Evolutionary conservation across 441 rosid genomes (phyloP).

Genomic region (Kokia cookei): DNA sequence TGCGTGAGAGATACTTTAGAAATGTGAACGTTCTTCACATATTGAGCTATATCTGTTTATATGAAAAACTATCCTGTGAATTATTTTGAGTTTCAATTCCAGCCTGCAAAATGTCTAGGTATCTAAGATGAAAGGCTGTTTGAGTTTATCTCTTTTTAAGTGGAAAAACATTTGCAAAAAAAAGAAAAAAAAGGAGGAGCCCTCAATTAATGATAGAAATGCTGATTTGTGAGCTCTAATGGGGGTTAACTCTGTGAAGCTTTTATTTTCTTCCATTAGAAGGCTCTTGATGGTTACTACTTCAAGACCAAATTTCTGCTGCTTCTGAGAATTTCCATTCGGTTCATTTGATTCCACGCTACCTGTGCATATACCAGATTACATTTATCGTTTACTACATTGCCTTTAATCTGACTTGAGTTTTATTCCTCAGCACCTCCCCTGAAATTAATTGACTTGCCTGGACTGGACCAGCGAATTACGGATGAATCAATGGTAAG

Average conservation of each 20-base stretch:
- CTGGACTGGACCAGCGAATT: constrained; percentile 67
- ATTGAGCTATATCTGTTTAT: background rate
- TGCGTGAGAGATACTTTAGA: background rate
- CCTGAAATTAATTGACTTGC: constrained; percentile 62
- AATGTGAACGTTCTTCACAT: background rate
- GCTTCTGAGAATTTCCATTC: background rate
- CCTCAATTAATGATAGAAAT: background rate
- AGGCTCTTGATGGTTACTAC: background rate
- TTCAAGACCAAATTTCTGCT: background rate
- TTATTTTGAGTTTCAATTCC: background rate
- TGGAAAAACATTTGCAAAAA: background rate
- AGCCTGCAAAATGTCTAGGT: background rate
- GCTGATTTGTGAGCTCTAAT: background rate
- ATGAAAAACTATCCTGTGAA: background rate
- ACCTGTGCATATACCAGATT: background rate
- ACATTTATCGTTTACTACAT: background rate
- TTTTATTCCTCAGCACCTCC: constrained; percentile 52
- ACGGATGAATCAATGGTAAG: constrained; percentile 62
- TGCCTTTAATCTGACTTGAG: background rate
- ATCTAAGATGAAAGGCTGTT: background rate
- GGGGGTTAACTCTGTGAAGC: background rate
- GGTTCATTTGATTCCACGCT: background rate
- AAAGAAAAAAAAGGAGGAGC: too few relatives aligned
- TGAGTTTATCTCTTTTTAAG: background rate
- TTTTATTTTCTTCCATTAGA: background rate